A percentile compares a stretch with the other conserved stretches of the same genome.
Conservation (phyloP, 345 rosid species). For the Geranium brycei region DNA sequence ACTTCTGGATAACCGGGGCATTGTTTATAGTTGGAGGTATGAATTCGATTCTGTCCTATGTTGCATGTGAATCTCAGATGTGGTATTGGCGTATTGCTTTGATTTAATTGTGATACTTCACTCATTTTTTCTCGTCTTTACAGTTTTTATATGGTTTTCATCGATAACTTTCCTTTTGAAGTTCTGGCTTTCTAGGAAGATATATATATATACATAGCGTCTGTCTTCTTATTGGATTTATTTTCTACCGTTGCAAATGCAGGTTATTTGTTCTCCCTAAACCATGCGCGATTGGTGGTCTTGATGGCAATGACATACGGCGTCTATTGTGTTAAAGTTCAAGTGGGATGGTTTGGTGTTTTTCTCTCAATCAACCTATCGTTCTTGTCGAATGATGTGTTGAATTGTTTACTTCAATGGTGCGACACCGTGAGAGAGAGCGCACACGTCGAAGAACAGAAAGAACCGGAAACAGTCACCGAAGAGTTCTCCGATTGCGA, state of each 20-base stretch:
- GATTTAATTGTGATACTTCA: neutral
- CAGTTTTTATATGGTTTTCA: too few species aligned
- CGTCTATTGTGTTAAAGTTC: conserved; percentile 72
- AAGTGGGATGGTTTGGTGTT: conserved; percentile 90
- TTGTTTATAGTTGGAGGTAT: conserved; percentile 93
- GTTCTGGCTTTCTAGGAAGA: too few species aligned
- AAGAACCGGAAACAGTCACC: conserved; percentile 41
- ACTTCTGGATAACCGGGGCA: conserved; percentile 93
- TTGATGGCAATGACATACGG: conserved; percentile 58
- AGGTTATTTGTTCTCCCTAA: conserved; percentile 86
- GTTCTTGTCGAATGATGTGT: conserved; percentile 69
- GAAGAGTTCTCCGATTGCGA: conserved; percentile 55
- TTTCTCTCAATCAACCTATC: conserved; percentile 75
- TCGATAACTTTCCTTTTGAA: too few species aligned
- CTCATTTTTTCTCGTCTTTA: too few species aligned
- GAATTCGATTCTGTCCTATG: conserved; percentile 10
- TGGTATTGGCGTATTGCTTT: neutral
- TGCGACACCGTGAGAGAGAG: conserved; percentile 66
- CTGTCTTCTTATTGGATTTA: conserved; percentile 4
- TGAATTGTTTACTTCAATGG: conserved; percentile 63
- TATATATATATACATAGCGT: neutral
- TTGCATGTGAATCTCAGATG: conserved; percentile 1
- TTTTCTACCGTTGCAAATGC: conserved; percentile 21
- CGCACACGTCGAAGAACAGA: conserved; percentile 44
- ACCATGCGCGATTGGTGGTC: conserved; percentile 83